Conservation (phyloP, 2,329 filamentous ascomycete genomes). For the Basipetospora chlamydospora region DNA sequence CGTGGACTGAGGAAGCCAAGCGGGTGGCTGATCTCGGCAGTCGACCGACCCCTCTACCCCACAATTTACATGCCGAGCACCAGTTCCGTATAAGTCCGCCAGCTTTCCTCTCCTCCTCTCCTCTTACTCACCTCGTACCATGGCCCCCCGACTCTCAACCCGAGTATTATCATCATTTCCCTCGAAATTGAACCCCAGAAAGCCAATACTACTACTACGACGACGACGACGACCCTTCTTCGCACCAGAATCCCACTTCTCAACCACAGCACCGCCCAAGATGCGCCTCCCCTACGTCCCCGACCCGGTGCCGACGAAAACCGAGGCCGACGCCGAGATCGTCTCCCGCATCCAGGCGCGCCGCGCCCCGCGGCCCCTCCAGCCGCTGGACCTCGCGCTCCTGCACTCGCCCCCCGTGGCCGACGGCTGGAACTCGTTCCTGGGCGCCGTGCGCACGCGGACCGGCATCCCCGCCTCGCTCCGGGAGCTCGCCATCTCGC, state of each 20-base stretch:
- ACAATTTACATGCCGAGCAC: too few relatives aligned
- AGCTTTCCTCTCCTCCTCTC: too few relatives aligned
- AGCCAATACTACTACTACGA: too few relatives aligned
- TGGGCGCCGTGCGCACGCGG: constrained; percentile 46
- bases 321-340: constrained; percentile 37
- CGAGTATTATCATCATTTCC: too few relatives aligned
- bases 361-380: constrained; percentile 53
- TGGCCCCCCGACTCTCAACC: too few relatives aligned
- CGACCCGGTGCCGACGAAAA: constrained; percentile 31
- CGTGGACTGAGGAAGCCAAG: too few relatives aligned
- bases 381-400: constrained; percentile 60
- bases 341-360: constrained; percentile 50
- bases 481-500: constrained; percentile 66
- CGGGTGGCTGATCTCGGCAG: too few relatives aligned
- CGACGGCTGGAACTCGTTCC: constrained; percentile 60
- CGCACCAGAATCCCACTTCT: neutral
- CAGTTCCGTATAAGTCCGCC: too few relatives aligned
- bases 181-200: too few relatives aligned
- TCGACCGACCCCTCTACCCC: too few relatives aligned
- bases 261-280: constrained; percentile 12
- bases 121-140: too few relatives aligned
- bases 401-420: constrained; percentile 62
- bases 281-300: constrained; percentile 57
- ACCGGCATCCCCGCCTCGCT: constrained; percentile 37
- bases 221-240: too few relatives aligned